Base-by-base conservation (phyloP, 2,329 filamentous ascomycete species). In the Fusarium sp. region DNA sequence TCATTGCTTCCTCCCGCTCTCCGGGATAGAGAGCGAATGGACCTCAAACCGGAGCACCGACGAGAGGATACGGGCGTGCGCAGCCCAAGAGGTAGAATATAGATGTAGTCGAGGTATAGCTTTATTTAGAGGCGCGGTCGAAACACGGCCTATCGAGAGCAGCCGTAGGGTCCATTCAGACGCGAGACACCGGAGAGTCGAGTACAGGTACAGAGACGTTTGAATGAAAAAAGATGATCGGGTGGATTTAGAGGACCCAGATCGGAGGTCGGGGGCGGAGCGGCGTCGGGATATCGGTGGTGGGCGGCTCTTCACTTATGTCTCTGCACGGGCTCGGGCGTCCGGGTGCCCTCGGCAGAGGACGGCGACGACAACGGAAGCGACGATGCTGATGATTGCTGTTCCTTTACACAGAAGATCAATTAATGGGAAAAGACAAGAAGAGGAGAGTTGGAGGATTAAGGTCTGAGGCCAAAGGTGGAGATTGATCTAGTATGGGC, bases 1-100 rank as follows among this genome's bases (percentile, higher is more conserved):
- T 82, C 82, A 83, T 83, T 78, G 80, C 81, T 80, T 74, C 60
- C 73, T 67, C 72, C 75, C 66, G 57, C 58, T 70, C 66, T 76
- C 66, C 64, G 49, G 68, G 68, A 58, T 43, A 69, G 56, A 53
- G 70, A 72, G 73, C 70, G 70, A 77, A 74, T 78, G 72, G 42
- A 40, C 60, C 72, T 67, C 72, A 67, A 58, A 71, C 65, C 54
- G 35, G 58, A 60, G 52, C 60, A 53, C 38, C 42, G 49, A 67
- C 50, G n/a, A 53, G 21, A 38, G 56, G 53, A 25, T 60, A 53
- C 50, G 47, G 56, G 59, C 52, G 38, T 47, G 52, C 21, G 47
- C 58, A 52, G 19, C 56, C 62, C 70, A 72, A 69, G 57, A 37
- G 42, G 32, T 23, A 37, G 42, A 47, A 63, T 44, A 25, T 35